Evolutionary conservation across 441 rosid genomes (phyloP).

Genomic region (Omphalea diandra): DNA sequence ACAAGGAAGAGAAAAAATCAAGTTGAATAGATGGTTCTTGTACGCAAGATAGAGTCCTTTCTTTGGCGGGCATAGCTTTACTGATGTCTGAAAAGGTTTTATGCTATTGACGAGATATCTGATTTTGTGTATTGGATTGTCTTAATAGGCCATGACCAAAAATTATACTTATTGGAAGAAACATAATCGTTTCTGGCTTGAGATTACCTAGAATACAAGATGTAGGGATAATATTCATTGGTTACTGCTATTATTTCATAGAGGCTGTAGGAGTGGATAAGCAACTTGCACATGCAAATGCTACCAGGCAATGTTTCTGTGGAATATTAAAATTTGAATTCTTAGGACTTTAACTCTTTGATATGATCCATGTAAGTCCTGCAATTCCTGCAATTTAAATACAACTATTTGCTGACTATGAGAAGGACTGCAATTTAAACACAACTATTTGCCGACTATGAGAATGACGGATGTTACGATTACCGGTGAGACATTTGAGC

Average conservation of each 20-base stretch:
- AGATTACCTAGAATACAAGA: slow-evolving; percentile 9
- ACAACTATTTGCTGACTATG: too few species aligned
- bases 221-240: background rate
- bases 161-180: slow-evolving; percentile 9
- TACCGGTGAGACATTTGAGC: too few species aligned
- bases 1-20: background rate
- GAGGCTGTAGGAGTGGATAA: slow-evolving; percentile 10
- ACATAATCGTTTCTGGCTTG: slow-evolving; percentile 12
- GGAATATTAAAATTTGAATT: background rate
- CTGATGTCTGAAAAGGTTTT: slow-evolving; percentile 11
- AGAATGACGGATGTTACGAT: background rate
- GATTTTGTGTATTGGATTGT: background rate
- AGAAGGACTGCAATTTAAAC: too few species aligned
- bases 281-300: background rate
- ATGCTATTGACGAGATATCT: background rate
- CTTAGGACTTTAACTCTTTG: background rate
- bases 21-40: background rate
- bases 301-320: background rate
- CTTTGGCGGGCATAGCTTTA: slow-evolving; percentile 12
- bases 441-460: background rate
- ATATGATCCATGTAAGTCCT: too few species aligned
- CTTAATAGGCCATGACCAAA: background rate
- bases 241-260: background rate
- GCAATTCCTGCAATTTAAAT: too few species aligned
- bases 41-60: slow-evolving; percentile 6